These are phyloP conservation scores for Venturia carpophila DNA, from an alignment of 2,329 filamentous ascomycete genomes.

Conservation along the genomic window DNA sequence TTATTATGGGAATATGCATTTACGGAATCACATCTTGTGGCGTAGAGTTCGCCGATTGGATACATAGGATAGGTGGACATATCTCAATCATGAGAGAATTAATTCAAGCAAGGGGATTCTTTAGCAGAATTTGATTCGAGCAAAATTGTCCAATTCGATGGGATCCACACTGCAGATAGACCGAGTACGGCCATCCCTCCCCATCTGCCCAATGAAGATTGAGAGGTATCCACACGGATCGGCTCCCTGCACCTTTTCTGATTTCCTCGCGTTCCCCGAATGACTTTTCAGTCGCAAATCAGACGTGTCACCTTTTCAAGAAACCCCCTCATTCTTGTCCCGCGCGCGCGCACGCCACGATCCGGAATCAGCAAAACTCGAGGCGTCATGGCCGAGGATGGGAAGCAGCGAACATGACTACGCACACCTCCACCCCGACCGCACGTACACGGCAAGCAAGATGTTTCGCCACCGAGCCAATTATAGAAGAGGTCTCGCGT, in stretches of 20 bases:
- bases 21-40: not conserved
- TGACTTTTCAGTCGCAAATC: too few species aligned
- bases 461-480: not conserved
- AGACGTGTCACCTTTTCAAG: too few species aligned
- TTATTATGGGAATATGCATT: slow-evolving; percentile 10
- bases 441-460: not conserved
- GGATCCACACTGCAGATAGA: not conserved
- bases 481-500: not conserved
- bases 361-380: not conserved
- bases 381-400: not conserved
- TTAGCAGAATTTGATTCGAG: not conserved
- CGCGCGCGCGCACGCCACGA: not conserved
- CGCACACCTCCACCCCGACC: not conserved
- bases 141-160: slow-evolving; percentile 5
- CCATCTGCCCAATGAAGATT: not conserved
- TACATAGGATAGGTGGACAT: not conserved
- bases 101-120: not conserved
- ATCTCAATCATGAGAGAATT: not conserved
- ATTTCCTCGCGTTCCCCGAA: too few species aligned
- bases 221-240: not conserved
- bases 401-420: not conserved
- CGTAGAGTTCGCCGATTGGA: not conserved
- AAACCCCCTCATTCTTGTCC: not conserved
- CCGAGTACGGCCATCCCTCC: not conserved
- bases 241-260: not conserved